Conservation (phyloP, 495 filamentous ascomycete genomes). For the Aspergillus biplanus region DNA sequence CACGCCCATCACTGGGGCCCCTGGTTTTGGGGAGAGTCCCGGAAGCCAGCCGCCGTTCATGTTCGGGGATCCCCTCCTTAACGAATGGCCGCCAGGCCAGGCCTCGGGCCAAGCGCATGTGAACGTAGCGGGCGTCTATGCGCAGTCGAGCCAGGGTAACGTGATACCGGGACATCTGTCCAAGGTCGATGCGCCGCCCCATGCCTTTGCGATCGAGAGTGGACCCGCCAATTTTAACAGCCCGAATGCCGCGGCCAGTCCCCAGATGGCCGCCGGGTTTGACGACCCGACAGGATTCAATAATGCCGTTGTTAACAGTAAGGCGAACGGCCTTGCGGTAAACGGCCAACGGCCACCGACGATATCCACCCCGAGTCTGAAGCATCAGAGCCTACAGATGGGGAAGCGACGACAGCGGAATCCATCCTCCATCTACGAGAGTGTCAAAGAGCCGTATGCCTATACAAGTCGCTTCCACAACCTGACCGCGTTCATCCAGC, state of each 20-base stretch:
- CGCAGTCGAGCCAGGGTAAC: conserved; percentile 38
- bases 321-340: conserved; percentile 39
- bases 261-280: conserved; percentile 47
- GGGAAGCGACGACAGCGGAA: conserved; percentile 60
- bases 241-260: conserved; percentile 56
- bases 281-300: conserved; percentile 39
- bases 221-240: conserved; percentile 65
- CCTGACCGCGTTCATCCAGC: conserved; percentile 78
- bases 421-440: conserved; percentile 83
- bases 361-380: conserved; percentile 47
- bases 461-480: conserved; percentile 91
- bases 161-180: conserved; percentile 46
- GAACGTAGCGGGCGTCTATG: conserved; percentile 47
- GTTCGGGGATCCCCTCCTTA: conserved; percentile 52
- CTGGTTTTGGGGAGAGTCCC: conserved; percentile 49
- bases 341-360: conserved; percentile 33
- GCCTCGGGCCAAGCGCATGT: conserved; percentile 43
- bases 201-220: conserved; percentile 74
- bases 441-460: conserved; percentile 84
- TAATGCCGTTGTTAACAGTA: conserved; percentile 23
- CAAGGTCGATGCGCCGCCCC: conserved; percentile 57
- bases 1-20: conserved; percentile 34
- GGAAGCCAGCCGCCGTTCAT: conserved; percentile 50
- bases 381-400: conserved; percentile 55
- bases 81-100: conserved; percentile 49